Base-by-base conservation (phyloP, 345 rosid genomes). In the Sisymbrium altissimum region DNA sequence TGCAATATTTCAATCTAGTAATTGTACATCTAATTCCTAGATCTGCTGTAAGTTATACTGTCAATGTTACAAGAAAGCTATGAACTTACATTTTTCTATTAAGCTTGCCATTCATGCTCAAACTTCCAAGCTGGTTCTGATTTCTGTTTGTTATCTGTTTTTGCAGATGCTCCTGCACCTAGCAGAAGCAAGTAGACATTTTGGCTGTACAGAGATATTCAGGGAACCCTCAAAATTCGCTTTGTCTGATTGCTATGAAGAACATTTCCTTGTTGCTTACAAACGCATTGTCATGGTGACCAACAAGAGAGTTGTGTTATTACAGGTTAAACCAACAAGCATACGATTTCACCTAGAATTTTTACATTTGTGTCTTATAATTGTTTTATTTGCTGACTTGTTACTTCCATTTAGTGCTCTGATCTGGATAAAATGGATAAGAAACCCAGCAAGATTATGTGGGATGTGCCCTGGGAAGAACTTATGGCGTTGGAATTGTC, bases 391-490 rank as follows among this genome's bases (percentile, higher is more conserved):
- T 66, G 68, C 80, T 56, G 60, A 68, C 30, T 67, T 68, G 53
- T 76, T 72, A 3, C 68, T 67, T 78, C 48, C 44, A 36, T 78
- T 44, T 70, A 95, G 99, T 90, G 93, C 83, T 72, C 78, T 48
- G 81, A 82, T 83, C 81, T 79, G 27, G 92, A 87, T 75, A 91
- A 89, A 83, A 85, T 92, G 92, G 96, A 89, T 68, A 90, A 84
- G 77, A 95, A 87, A 68, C 92, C 99, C 78, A 85, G 89, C 81
- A 95, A 91, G 85, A 90, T 95, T 71, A 81, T 86, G 84, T 95
- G 99, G 99, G 97, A 95, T 79, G 93, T 95, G 72, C 88, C 96
- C 14, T 95, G 97, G 97, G 96, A 90, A 76, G 92, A 89, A 69
- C 85, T 95, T 59, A 76, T 95, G 96, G 83, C 99, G n/a, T 66